phyloP scores from a whole-genome alignment of 1,139 yeast genomes.

The Starmera stellimalicola region DNA sequence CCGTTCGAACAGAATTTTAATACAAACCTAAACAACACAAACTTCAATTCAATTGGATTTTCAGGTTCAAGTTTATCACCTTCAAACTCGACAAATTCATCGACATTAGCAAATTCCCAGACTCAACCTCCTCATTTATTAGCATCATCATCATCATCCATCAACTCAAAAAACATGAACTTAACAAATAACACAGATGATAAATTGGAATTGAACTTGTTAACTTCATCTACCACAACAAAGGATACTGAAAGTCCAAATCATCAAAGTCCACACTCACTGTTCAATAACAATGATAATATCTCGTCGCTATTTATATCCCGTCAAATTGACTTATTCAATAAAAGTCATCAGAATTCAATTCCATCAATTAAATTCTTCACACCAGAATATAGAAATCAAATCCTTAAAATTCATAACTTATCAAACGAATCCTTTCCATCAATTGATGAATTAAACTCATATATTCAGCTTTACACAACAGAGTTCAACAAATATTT shows the following conservation, averaged over 20 bases:
- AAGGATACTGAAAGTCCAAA: no score
- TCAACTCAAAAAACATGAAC: constrained; percentile 9
- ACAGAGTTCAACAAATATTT: constrained; percentile 70
- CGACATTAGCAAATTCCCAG: not conserved
- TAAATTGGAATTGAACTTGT: constrained; percentile 2
- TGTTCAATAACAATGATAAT: constrained; percentile 19
- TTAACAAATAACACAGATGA: not conserved
- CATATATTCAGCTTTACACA: constrained; percentile 61
- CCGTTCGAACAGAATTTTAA: constrained; percentile 44
- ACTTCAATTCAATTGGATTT: constrained; percentile 54
- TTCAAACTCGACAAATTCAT: constrained; percentile 1
- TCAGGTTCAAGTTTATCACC: constrained; percentile 24
- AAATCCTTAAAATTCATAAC: constrained; percentile 43
- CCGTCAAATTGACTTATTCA: constrained; percentile 52
- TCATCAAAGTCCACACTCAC: constrained; percentile 2
- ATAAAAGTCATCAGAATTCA: constrained; percentile 22
- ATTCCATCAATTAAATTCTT: constrained; percentile 22
- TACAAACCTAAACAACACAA: constrained; percentile 14
- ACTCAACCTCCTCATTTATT: not conserved
- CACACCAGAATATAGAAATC: constrained; percentile 41
- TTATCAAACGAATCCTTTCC: constrained; percentile 57
- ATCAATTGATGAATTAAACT: constrained; percentile 60
- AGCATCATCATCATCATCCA: constrained; percentile 3
- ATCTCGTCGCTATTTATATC: constrained; percentile 47
- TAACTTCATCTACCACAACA: no score